Percentiles rank a stretch among this genome's conserved stretches.
These are phyloP conservation scores for Sherardia arvensis DNA, from an alignment of 257 asterid genomes.

Conservation along the genomic window DNA sequence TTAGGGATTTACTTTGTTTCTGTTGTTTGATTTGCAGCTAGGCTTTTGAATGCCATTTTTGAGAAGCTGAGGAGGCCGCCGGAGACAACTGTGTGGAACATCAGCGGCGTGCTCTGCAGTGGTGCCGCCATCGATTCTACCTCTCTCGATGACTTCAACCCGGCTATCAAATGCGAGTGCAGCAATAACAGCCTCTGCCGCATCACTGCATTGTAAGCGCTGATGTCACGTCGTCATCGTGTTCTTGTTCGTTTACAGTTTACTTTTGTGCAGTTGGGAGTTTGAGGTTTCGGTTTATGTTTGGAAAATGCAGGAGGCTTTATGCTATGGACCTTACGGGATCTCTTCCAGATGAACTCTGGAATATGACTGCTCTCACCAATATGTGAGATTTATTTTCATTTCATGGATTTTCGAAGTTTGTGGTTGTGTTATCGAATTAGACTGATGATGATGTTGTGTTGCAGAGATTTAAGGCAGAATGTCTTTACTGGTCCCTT, in stretches of 20 bases:
- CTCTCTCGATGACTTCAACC: slow-evolving; percentile 12
- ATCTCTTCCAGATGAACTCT: slow-evolving; percentile 46
- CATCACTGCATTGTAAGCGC: slow-evolving; percentile 21
- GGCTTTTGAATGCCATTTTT: slow-evolving; percentile 40
- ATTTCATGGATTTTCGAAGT: not conserved
- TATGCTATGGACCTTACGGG: slow-evolving; percentile 33
- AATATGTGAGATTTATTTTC: not conserved
- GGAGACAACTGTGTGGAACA: slow-evolving; percentile 39
- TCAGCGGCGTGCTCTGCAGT: slow-evolving; percentile 26
- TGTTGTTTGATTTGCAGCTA: slow-evolving; percentile 26
- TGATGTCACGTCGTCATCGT: not conserved
- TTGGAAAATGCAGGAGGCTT: slow-evolving; percentile 31
- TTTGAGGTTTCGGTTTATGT: not conserved
- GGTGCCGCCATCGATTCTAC: slow-evolving; percentile 25
- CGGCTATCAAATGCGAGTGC: slow-evolving; percentile 65
- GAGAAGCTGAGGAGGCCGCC: slow-evolving; percentile 29
- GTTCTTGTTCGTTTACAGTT: no score
- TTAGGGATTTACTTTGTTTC: not conserved
- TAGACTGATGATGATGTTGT: not conserved
- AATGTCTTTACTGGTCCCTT: slow-evolving; percentile 56
- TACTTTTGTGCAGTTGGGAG: not conserved
- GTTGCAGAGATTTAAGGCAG: slow-evolving; percentile 43
- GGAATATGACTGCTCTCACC: slow-evolving; percentile 44
- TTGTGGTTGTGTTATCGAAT: not conserved
- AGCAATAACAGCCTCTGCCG: slow-evolving; percentile 28